Evolutionary conservation across 257 asterid genomes (phyloP).

Genomic region (Catharanthus roseus): DNA sequence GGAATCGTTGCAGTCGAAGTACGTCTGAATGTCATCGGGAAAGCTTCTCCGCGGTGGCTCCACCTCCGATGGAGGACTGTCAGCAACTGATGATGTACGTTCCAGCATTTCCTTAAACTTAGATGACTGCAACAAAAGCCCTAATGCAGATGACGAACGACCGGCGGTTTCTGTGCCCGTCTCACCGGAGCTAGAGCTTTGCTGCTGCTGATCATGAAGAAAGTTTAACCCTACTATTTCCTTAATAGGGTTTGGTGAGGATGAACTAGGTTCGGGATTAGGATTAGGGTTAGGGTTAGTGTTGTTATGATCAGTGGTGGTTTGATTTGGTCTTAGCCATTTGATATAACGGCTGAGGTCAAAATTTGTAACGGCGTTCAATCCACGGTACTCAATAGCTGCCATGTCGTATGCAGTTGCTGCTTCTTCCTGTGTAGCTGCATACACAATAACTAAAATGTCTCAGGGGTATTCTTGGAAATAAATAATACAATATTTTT

Average conservation of each 20-base stretch:
- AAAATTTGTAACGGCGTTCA: constrained; percentile 88
- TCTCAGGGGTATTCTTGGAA: constrained; percentile 17
- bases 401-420: constrained; percentile 96
- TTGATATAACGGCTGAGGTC: constrained; percentile 77
- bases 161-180: constrained; percentile 15
- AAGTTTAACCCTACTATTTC: constrained; percentile 25
- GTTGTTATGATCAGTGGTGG: constrained; percentile 10
- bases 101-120: constrained; percentile 62
- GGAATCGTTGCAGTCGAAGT: constrained; percentile 71
- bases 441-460: neutral
- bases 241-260: constrained; percentile 16
- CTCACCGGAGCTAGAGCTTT: constrained; percentile 32
- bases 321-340: constrained; percentile 34
- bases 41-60: constrained; percentile 55
- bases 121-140: constrained; percentile 51
- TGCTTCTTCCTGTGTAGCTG: constrained; percentile 97
- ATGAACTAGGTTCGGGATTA: constrained; percentile 17
- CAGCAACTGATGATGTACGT: constrained; percentile 24
- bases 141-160: constrained; percentile 46
- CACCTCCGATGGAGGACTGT: constrained; percentile 34
- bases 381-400: constrained; percentile 89
- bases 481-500: neutral
- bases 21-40: constrained; percentile 91
- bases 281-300: constrained; percentile 12
- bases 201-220: constrained; percentile 26